phyloP scores from a whole-genome alignment of 306 rosid species.

The Crataegus laevigata region DNA sequence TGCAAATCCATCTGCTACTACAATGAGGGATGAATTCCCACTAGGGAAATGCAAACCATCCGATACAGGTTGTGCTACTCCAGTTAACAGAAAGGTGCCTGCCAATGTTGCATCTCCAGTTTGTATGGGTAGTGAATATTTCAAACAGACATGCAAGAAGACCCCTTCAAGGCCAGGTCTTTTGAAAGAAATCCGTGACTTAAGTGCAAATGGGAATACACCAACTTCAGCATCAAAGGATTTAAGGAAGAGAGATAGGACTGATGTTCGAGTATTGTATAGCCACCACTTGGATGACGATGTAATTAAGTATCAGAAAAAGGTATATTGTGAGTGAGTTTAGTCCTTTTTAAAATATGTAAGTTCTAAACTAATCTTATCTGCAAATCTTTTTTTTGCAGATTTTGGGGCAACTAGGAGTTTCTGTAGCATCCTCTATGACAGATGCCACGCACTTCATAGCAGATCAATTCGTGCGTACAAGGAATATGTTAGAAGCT shows the following conservation, averaged over 20 bases:
- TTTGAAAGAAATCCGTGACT: constrained; percentile 57
- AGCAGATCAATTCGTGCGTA: constrained; percentile 80
- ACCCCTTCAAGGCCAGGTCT: constrained; percentile 32
- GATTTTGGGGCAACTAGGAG: constrained; percentile 68
- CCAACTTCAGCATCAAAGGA: constrained; percentile 48
- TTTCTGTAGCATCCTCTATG: constrained; percentile 58
- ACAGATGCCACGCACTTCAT: constrained; percentile 87
- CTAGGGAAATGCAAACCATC: constrained; percentile 40
- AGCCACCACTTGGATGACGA: constrained; percentile 73
- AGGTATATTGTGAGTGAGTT: constrained; percentile 40
- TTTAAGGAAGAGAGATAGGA: constrained; percentile 75
- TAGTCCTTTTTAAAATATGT: not conserved
- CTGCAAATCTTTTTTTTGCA: constrained; percentile 31
- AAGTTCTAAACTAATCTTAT: constrained; percentile 19
- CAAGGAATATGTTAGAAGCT: constrained; percentile 91
- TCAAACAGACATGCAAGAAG: constrained; percentile 44
- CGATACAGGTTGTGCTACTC: constrained; percentile 41
- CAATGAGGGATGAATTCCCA: constrained; percentile 26
- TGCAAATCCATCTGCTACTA: constrained; percentile 17
- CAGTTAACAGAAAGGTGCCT: constrained; percentile 47
- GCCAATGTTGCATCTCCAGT: constrained; percentile 57
- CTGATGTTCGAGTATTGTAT: constrained; percentile 63
- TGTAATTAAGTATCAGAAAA: constrained; percentile 75
- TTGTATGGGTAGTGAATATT: constrained; percentile 78
- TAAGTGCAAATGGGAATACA: constrained; percentile 35